Conservation (phyloP, 1,284 basidiomycete genomes). For the Irpex rosettiformis region DNA sequence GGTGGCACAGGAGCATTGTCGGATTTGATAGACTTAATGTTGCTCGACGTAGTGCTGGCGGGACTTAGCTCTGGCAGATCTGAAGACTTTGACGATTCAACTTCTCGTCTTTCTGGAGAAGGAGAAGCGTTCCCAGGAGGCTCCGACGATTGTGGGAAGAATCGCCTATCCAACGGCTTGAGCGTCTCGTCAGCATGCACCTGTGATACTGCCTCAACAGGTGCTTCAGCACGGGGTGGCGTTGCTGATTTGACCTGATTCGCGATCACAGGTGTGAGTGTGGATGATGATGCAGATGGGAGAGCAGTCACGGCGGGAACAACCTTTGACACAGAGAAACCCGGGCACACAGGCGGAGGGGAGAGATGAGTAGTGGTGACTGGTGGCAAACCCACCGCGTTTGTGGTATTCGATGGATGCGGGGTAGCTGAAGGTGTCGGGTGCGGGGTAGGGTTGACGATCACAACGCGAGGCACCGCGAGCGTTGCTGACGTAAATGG, state of each 20-base stretch:
- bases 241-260: slow-evolving; percentile 6
- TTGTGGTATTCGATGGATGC: slow-evolving; percentile 19
- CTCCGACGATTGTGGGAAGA: slow-evolving; percentile 39
- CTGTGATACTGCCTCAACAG: slow-evolving; percentile 2
- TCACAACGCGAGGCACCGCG: slow-evolving; percentile 42
- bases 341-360: slow-evolving; percentile 22
- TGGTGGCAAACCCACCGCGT: slow-evolving; percentile 12
- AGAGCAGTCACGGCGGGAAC: slow-evolving; percentile 9
- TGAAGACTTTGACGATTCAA: slow-evolving; percentile 22
- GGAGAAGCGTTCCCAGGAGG: slow-evolving; percentile 38
- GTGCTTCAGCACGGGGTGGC: slow-evolving; percentile 9
- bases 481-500: slow-evolving; percentile 26
- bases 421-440: slow-evolving; percentile 57
- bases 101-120: slow-evolving; percentile 29
- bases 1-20: slow-evolving; percentile 16
- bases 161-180: slow-evolving; percentile 36
- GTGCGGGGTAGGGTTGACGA: slow-evolving; percentile 54
- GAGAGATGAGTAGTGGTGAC: slow-evolving; percentile 22
- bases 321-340: slow-evolving; percentile 14
- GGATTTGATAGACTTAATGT: slow-evolving; percentile 32
- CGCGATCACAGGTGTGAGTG: slow-evolving; percentile 5
- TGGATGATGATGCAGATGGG: slow-evolving; percentile 8
- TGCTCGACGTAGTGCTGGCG: slow-evolving; percentile 35
- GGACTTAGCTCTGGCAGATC: slow-evolving; percentile 28
- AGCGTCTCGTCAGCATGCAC: slow-evolving; percentile 29